Conservation (phyloP, 1,284 basidiomycete species). For the Cystobasidiaceae sp. region DNA sequence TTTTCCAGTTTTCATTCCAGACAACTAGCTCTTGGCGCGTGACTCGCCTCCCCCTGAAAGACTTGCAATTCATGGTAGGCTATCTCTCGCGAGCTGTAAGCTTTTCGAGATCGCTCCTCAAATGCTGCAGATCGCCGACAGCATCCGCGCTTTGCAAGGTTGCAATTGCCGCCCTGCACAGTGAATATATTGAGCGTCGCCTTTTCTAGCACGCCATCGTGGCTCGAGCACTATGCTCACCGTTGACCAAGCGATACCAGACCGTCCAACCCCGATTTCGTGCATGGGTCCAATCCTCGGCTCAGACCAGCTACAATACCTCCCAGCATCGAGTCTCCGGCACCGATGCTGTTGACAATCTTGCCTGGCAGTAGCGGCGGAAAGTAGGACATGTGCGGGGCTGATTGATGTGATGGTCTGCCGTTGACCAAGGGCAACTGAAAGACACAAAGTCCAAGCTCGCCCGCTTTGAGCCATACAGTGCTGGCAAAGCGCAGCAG, state of each 20-base stretch:
- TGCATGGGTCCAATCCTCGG: constrained; percentile 11
- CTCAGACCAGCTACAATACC: constrained; percentile 54
- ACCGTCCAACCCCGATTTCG: constrained; percentile 24
- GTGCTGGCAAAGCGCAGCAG: constrained; percentile 74
- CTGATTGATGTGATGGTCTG: neutral
- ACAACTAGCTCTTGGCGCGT: too few relatives aligned
- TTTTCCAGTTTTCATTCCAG: too few relatives aligned
- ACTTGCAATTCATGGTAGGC: too few relatives aligned
- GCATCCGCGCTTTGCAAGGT: constrained; percentile 32
- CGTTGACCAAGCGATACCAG: constrained; percentile 35
- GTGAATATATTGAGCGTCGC: neutral
- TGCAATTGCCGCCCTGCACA: constrained; percentile 21
- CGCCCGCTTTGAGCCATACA: constrained; percentile 76
- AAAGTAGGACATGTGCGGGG: constrained; percentile 56
- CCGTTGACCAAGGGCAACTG: neutral
- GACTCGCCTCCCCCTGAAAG: too few relatives aligned
- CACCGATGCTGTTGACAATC: constrained; percentile 75
- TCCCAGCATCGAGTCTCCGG: constrained; percentile 60
- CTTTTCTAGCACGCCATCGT: neutral
- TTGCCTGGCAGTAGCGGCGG: constrained; percentile 55
- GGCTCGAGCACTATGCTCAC: neutral
- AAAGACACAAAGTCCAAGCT: constrained; percentile 50
- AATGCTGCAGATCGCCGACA: constrained; percentile 23
- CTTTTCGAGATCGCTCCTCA: neutral
- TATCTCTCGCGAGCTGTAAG: too few relatives aligned